Evolutionary conservation across 495 filamentous ascomycete species (phyloP), one percentile per base, ranked within the genome.

Genomic region (Venustampulla echinocandica): DNA sequence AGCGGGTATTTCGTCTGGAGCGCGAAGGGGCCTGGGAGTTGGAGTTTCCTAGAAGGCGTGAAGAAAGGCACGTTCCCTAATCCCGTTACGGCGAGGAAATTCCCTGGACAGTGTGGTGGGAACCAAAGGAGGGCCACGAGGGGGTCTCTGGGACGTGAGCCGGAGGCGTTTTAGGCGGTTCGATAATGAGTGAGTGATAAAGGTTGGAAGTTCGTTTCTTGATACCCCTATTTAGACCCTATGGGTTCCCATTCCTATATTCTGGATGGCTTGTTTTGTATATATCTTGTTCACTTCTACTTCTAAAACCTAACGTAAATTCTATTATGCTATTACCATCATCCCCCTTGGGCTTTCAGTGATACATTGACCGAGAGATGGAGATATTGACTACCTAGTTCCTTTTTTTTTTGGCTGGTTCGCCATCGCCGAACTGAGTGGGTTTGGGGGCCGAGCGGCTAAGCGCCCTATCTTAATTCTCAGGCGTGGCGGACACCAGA

Each of bases 1-100:
- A 49, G 47, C 17, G 66, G 68, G 3, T 71, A 60, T 35, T 70
- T 70, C 53, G 51, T 67, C 42, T 71, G 63, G 68, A 54, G 53
- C 21, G 64, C 57, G 27, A 64, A 62, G 39, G 62, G 44, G 4
- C 56, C 64, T 23, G 58, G 60, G 1, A 62, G 46, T n/a, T 70
- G 64, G 65, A 65, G 64, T 4, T 62, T 64, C 49, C 47, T 59
- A 27, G 53, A 62, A 47, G 64, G 60, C 2, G 57, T 66, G 23
- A 14, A 63, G 33, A 56, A 58, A 14, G 65, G 66, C 5, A 45
- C 55, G 21, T 59, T 68, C 42, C 63, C 64, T 0, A 60, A 67
- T 43, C 66, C 63, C 11, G 49, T 68, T 20, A 61, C 55, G 22
- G 28, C 42, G 25, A 50, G 64, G 14, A 57, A 61, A 40, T 65